phyloP scores from a whole-genome alignment of 345 rosid genomes.

The Citrus mangshanensis region DNA sequence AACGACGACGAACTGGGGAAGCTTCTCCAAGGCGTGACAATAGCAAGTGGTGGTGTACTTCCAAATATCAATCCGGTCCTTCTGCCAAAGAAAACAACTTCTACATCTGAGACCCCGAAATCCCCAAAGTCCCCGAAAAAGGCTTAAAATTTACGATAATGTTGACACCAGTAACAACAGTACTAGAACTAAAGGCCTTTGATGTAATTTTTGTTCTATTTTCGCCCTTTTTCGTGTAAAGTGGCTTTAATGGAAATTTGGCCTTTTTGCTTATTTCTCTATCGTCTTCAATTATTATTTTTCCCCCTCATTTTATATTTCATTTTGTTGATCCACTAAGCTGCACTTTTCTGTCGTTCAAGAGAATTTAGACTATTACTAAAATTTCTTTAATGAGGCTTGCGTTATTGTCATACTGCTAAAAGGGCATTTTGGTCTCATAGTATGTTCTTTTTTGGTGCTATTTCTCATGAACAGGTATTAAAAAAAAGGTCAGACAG shows the following conservation, averaged over 20 bases:
- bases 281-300: neutral
- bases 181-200: neutral
- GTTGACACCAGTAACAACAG: neutral
- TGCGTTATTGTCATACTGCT: no score
- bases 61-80: conserved; percentile 63
- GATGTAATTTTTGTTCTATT: neutral
- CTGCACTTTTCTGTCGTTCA: neutral
- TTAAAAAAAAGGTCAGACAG: no score
- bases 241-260: neutral
- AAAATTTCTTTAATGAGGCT: no score
- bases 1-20: conserved; percentile 70
- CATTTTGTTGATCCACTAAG: no score
- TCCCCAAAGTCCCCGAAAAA: conserved; percentile 55
- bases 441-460: neutral
- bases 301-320: neutral
- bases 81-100: conserved; percentile 51
- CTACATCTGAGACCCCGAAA: conserved; percentile 35
- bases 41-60: conserved; percentile 67
- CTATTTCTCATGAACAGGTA: neutral
- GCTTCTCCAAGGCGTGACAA: conserved; percentile 58
- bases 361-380: neutral
- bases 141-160: neutral
- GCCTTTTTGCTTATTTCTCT: neutral
- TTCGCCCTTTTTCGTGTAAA: neutral
- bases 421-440: neutral